Evolutionary conservation across 2,329 filamentous ascomycete genomes (phyloP).

Genomic region (Furcasterigmium furcatum): DNA sequence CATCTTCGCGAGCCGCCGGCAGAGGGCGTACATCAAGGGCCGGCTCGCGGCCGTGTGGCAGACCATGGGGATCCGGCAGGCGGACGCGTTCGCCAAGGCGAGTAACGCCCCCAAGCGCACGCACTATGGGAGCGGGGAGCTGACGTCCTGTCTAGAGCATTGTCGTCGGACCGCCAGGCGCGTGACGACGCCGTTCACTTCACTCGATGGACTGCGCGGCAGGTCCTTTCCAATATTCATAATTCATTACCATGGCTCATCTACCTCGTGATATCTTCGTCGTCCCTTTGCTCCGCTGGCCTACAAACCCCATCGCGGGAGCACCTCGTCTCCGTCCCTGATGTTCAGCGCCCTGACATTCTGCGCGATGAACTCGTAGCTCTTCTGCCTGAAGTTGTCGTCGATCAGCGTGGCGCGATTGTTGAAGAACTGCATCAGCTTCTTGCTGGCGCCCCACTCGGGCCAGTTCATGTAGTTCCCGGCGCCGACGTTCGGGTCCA

Average conservation of each 20-base stretch:
- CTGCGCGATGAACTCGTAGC: slow-evolving; percentile 14
- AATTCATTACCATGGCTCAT: neutral
- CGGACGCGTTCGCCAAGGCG: slow-evolving; percentile 17
- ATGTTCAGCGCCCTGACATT: slow-evolving; percentile 13
- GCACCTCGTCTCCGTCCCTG: neutral
- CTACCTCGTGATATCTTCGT: too few species aligned
- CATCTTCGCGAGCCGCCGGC: slow-evolving; percentile 13
- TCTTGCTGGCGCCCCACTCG: slow-evolving; percentile 34
- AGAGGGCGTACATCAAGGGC: slow-evolving; percentile 14
- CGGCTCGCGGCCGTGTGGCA: slow-evolving; percentile 14
- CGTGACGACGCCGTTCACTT: neutral
- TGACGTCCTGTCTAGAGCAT: neutral
- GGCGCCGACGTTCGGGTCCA: slow-evolving; percentile 63
- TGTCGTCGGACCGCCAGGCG: neutral
- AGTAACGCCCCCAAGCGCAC: too few species aligned
- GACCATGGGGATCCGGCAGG: slow-evolving; percentile 18
- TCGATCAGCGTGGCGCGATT: slow-evolving; percentile 28
- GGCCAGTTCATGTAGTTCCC: slow-evolving; percentile 34
- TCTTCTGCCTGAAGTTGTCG: slow-evolving; percentile 28
- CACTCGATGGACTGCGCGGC: slow-evolving; percentile 7
- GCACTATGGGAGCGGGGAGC: too few species aligned
- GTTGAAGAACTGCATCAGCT: slow-evolving; percentile 46
- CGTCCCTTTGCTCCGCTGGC: neutral
- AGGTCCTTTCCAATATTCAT: neutral
- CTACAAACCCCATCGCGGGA: neutral